A percentile compares a stretch with the other conserved stretches of the same genome.
phyloP scores from a whole-genome alignment of 352 stramenopile genomes.

The Phytophthora fragariaefolia region DNA sequence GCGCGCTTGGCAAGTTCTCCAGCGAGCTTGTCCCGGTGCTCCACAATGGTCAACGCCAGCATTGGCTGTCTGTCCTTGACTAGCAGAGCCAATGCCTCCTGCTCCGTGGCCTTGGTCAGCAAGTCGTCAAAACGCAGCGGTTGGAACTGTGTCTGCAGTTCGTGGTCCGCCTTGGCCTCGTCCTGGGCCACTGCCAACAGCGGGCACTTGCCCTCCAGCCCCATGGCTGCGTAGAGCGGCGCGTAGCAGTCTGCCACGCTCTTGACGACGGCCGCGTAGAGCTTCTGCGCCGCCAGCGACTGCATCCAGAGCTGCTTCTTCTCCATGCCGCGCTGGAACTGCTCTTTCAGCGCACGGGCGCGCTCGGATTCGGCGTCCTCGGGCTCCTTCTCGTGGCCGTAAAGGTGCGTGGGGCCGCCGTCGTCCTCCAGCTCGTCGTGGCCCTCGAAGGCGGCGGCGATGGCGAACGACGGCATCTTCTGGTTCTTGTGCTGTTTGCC shows the following conservation, averaged over 20 bases:
- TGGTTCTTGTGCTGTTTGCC: slow-evolving; percentile 12
- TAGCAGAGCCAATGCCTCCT: slow-evolving; percentile 66
- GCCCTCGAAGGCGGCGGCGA: slow-evolving; percentile 62
- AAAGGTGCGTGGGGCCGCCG: slow-evolving; percentile 21
- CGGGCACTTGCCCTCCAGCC: slow-evolving; percentile 29
- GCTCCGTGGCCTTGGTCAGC: slow-evolving; percentile 67
- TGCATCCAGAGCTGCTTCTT: slow-evolving; percentile 75
- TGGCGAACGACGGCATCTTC: slow-evolving; percentile 54
- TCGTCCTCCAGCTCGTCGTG: slow-evolving; percentile 54
- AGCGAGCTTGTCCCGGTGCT: slow-evolving; percentile 55
- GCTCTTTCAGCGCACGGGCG: slow-evolving; percentile 39
- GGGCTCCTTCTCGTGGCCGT: slow-evolving; percentile 24
- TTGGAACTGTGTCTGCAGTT: slow-evolving; percentile 53
- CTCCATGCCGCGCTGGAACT: slow-evolving; percentile 63
- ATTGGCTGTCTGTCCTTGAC: slow-evolving; percentile 40
- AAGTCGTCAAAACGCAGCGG: slow-evolving; percentile 64
- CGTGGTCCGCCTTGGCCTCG: slow-evolving; percentile 24
- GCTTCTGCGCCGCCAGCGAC: slow-evolving; percentile 43
- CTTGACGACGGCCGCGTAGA: slow-evolving; percentile 51
- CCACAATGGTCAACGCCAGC: slow-evolving; percentile 54
- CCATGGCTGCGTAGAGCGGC: slow-evolving; percentile 54
- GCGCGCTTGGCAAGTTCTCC: slow-evolving; percentile 36
- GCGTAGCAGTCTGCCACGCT: slow-evolving; percentile 69
- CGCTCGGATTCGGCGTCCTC: slow-evolving; percentile 30
- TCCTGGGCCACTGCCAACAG: slow-evolving; percentile 27